Evolutionary conservation across 169 alveolate genomes (phyloP).

Genomic region (Plasmodium berghei): DNA sequence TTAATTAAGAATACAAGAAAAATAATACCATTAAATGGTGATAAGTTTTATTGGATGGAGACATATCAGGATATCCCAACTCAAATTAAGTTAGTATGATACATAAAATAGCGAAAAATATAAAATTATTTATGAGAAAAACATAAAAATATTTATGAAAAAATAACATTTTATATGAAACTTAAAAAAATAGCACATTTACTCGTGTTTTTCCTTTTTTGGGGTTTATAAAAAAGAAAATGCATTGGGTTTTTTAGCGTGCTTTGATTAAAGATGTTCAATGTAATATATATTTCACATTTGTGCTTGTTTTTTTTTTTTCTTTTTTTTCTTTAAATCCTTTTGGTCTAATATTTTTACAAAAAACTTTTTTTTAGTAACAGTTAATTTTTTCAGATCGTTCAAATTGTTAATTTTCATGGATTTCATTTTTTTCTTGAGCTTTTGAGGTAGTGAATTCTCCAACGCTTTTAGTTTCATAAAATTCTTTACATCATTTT

Average conservation of each 20-base stretch:
- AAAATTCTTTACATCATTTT: conserved; percentile 28
- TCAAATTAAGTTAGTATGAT: conserved; percentile 41
- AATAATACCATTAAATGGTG: conserved; percentile 69
- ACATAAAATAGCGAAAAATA: neutral
- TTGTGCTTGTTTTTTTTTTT: neutral
- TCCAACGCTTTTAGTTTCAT: conserved; percentile 52
- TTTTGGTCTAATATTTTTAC: conserved; percentile 59
- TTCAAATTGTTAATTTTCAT: conserved; percentile 43
- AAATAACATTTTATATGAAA: neutral
- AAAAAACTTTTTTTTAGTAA: conserved; percentile 65
- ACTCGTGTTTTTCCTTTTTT: too few relatives aligned
- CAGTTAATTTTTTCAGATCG: conserved; percentile 61
- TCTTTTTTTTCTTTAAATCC: conserved; percentile 28
- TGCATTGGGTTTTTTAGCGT: neutral
- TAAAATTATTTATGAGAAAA: too few relatives aligned
- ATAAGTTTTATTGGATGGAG: conserved; percentile 64
- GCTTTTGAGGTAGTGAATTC: conserved; percentile 39
- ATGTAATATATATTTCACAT: too few relatives aligned
- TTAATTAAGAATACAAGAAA: conserved; percentile 39
- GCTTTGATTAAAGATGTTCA: too few relatives aligned
- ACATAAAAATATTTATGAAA: neutral
- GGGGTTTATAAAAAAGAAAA: neutral
- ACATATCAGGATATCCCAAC: conserved; percentile 53
- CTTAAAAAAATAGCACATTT: too few relatives aligned
- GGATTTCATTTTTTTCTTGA: conserved; percentile 63